These are phyloP conservation scores for Grigorovia jiainica DNA, from an alignment of 805 yeast genomes.

Conservation along the genomic window DNA sequence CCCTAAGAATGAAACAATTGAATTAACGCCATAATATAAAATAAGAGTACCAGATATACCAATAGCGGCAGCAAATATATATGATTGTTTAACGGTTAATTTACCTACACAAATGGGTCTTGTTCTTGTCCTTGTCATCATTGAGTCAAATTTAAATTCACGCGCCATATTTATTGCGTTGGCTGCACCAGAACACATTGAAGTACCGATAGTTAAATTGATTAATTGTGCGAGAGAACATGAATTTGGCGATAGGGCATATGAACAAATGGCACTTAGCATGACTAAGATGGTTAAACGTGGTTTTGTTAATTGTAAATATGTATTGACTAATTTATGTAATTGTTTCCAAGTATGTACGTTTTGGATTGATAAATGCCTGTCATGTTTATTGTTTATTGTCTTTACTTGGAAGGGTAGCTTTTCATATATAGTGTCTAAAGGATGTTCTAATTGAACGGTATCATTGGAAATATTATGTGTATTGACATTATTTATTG, in stretches of 20 bases:
- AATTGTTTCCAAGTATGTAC: not conserved
- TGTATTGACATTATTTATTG: no score
- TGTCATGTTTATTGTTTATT: not conserved
- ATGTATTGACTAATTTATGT: conserved; percentile 27
- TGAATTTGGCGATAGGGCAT: conserved; percentile 81
- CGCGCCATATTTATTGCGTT: conserved; percentile 96
- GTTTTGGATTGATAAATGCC: not conserved
- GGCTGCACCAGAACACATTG: conserved; percentile 85
- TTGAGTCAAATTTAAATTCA: conserved; percentile 80
- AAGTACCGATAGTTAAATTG: conserved; percentile 74
- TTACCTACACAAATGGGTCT: conserved; percentile 87
- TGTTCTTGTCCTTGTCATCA: conserved; percentile 79
- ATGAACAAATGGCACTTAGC: conserved; percentile 85
- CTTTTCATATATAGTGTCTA: no score
- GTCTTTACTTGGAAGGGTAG: no score
- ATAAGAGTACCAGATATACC: conserved; percentile 65
- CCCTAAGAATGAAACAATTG: conserved; percentile 81
- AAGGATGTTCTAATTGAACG: not conserved
- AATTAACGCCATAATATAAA: conserved; percentile 73
- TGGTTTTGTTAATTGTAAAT: conserved; percentile 82
- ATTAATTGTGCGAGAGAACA: conserved; percentile 63
- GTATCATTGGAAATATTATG: no score
- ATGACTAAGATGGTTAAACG: conserved; percentile 79
- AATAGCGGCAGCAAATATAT: conserved; percentile 60
- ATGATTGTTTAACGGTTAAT: conserved; percentile 70